Percentiles rank a stretch among this genome's conserved stretches.
phyloP scores from a whole-genome alignment of 1,284 basidiomycete genomes.

The Ganoderma resinaceum region DNA sequence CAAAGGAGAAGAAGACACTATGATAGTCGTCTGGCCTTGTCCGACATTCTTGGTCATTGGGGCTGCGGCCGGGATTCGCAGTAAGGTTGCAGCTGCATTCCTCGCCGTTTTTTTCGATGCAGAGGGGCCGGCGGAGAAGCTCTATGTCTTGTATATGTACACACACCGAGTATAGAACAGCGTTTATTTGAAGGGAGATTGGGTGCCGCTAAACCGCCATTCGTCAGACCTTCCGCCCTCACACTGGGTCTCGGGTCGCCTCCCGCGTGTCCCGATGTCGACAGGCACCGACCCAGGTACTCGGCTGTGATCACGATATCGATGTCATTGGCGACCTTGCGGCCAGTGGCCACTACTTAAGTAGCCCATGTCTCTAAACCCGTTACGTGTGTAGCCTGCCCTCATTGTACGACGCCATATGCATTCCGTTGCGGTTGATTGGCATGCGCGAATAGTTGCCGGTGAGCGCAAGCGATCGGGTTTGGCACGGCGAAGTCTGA shows the following conservation, averaged over 20 bases:
- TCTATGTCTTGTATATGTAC: neutral
- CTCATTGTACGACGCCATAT: neutral
- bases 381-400: neutral
- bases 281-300: neutral
- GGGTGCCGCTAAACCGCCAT: neutral
- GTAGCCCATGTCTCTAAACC: neutral
- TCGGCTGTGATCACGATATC: neutral
- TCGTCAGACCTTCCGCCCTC: neutral
- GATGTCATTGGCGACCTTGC: neutral
- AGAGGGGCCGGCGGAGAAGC: neutral
- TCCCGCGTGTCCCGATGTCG: neutral
- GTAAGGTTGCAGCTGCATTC: neutral
- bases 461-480: neutral
- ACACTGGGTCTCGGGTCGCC: neutral
- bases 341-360: neutral
- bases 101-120: neutral
- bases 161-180: neutral
- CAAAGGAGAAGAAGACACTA: constrained; percentile 20
- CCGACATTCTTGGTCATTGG: neutral
- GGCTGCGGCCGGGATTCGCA: neutral
- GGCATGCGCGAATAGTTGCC: neutral
- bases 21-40: neutral
- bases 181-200: neutral
- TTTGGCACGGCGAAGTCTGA: neutral
- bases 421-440: neutral